Evolutionary conservation across 164 flowering plant genomes (phyloP).

Genomic region (Amborella trichopoda): DNA sequence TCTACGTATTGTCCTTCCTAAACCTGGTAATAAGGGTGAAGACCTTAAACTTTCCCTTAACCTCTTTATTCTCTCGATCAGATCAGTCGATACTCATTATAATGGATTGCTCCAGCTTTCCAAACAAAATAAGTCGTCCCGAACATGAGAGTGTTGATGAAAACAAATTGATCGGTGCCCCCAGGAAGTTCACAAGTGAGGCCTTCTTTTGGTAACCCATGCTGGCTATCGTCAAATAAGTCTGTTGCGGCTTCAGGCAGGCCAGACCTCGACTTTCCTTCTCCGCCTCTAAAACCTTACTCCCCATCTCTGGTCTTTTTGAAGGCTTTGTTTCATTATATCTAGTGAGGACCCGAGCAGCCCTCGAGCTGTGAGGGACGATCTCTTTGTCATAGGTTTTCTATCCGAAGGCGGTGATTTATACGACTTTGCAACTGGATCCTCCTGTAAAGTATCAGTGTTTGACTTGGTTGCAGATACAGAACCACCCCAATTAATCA

Average conservation of each 20-base stretch:
- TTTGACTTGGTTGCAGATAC: background rate
- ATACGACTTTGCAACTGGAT: background rate
- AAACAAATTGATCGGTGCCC: conserved; percentile 54
- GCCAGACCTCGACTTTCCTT: conserved; percentile 57
- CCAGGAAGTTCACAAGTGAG: conserved; percentile 74
- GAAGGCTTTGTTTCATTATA: conserved; percentile 45
- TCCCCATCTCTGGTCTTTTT: conserved; percentile 40
- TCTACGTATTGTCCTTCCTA: no score
- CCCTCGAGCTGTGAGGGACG: conserved; percentile 72
- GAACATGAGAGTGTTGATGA: conserved; percentile 46
- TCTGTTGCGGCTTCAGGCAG: conserved; percentile 91
- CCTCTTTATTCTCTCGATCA: no score
- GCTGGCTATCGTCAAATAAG: conserved; percentile 76
- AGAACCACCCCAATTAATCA: background rate
- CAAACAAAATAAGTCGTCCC: conserved; percentile 78
- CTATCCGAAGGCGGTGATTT: background rate
- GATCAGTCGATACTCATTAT: conserved; percentile 51
- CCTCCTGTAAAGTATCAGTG: background rate
- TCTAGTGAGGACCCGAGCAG: conserved; percentile 75
- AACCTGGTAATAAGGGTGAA: no score
- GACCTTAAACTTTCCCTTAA: no score
- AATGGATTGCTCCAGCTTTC: conserved; percentile 96
- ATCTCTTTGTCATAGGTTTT: conserved; percentile 17
- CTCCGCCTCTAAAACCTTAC: conserved; percentile 56
- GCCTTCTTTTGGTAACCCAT: conserved; percentile 74